Evolutionary conservation across 1,284 basidiomycete species (phyloP).

Genomic region (Sutorius eximius): DNA sequence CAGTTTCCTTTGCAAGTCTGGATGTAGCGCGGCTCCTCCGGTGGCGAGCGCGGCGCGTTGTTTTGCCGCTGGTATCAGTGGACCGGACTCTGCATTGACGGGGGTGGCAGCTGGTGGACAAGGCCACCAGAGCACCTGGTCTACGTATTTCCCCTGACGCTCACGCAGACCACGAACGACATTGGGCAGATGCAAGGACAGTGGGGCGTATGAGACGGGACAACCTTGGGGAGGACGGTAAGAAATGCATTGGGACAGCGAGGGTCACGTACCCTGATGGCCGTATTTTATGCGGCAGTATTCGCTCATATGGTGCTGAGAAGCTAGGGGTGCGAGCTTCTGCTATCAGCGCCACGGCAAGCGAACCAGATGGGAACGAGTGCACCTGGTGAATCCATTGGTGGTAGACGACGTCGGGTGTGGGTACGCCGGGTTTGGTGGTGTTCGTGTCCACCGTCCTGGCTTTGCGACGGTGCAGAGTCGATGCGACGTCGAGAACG

Average conservation of each 20-base stretch:
- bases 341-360: conserved; percentile 7
- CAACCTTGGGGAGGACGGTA: conserved; percentile 42
- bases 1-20: conserved; percentile 27
- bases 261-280: conserved; percentile 46
- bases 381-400: conserved; percentile 24
- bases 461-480: background rate
- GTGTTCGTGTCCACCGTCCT: background rate
- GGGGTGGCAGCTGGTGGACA: conserved; percentile 18
- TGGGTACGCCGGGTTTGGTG: background rate
- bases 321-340: conserved; percentile 62
- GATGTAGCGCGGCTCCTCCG: conserved; percentile 17
- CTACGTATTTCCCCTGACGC: conserved; percentile 54
- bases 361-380: background rate
- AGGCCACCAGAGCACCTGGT: conserved; percentile 57
- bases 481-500: conserved; percentile 5
- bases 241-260: background rate
- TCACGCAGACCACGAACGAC: conserved; percentile 59
- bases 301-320: conserved; percentile 79
- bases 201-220: conserved; percentile 62
- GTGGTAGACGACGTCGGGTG: background rate
- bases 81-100: background rate
- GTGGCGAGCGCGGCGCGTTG: conserved; percentile 28
- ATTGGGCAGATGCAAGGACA: conserved; percentile 69
- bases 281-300: conserved; percentile 81
- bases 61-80: conserved; percentile 23